A percentile compares a stretch with the other conserved stretches of the same genome.
These are phyloP conservation scores for Urochloa ruziziensis DNA, from an alignment of 176 grass and related monocot genomes.

Conservation along the genomic window DNA sequence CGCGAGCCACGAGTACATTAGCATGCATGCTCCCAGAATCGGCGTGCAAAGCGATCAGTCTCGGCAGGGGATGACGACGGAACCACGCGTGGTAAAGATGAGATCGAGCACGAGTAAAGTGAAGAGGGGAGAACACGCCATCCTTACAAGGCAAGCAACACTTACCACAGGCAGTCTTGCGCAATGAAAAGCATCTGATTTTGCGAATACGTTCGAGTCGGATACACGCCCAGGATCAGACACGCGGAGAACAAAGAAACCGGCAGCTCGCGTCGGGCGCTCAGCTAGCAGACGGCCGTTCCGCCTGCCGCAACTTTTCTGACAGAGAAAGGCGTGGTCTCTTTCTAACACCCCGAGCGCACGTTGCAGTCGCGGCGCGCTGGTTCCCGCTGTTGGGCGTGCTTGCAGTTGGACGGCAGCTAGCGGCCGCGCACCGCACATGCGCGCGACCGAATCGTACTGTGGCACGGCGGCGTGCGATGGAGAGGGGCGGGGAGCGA, in stretches of 20 bases:
- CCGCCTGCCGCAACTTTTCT: not conserved
- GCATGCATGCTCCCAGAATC: not conserved
- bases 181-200: not conserved
- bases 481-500: too few relatives aligned
- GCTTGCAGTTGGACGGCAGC: not conserved
- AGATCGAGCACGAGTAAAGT: not conserved
- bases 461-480: not conserved
- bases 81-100: not conserved
- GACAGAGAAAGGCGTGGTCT: not conserved
- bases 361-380: not conserved
- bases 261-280: not conserved
- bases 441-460: not conserved
- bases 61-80: too few relatives aligned
- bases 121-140: not conserved
- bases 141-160: constrained; percentile 22
- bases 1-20: not conserved
- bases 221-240: not conserved
- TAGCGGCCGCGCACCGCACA: not conserved
- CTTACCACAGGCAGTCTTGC: not conserved
- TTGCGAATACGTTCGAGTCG: not conserved
- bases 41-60: too few relatives aligned
- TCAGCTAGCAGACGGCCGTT: not conserved
- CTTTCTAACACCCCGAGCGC: not conserved
- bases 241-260: not conserved
- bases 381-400: not conserved